These are phyloP conservation scores for Globisporangium paroecandrum DNA, from an alignment of 352 stramenopile species.

Conservation along the genomic window DNA sequence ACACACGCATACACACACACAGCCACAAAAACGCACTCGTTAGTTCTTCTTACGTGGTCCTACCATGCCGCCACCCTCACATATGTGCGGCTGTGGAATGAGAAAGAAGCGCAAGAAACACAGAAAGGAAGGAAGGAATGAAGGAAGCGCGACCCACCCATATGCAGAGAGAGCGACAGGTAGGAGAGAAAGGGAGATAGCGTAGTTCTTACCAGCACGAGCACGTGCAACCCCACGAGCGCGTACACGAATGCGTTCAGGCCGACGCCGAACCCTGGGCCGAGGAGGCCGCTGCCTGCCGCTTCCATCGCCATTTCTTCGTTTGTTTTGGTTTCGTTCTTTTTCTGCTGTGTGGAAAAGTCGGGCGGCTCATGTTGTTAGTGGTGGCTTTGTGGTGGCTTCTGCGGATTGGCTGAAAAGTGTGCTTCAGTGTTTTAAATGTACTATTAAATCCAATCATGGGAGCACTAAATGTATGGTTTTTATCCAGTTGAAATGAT, in stretches of 20 bases:
- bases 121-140: background rate
- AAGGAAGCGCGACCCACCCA: conserved; percentile 13
- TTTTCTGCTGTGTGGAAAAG: background rate
- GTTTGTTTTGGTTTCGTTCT: background rate
- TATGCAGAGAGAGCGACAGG: conserved; percentile 14
- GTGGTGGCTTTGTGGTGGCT: background rate
- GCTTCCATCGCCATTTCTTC: conserved; percentile 3
- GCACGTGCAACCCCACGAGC: conserved; percentile 69
- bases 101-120: too few relatives aligned
- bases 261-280: conserved; percentile 41
- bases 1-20: background rate
- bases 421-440: background rate
- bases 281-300: conserved; percentile 24
- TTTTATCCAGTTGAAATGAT: background rate
- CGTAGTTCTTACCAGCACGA: conserved; percentile 51
- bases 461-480: background rate
- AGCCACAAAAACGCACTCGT: conserved; percentile 2
- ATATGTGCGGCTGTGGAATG: too few relatives aligned
- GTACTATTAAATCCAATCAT: background rate
- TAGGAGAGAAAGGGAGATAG: conserved; percentile 17
- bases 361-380: background rate
- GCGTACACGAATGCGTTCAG: conserved; percentile 66
- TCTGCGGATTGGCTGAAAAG: background rate
- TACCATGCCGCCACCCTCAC: background rate
- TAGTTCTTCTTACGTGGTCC: background rate